Conservation (phyloP, 2,329 filamentous ascomycete genomes). For the Raffaelea ambrosiae region DNA sequence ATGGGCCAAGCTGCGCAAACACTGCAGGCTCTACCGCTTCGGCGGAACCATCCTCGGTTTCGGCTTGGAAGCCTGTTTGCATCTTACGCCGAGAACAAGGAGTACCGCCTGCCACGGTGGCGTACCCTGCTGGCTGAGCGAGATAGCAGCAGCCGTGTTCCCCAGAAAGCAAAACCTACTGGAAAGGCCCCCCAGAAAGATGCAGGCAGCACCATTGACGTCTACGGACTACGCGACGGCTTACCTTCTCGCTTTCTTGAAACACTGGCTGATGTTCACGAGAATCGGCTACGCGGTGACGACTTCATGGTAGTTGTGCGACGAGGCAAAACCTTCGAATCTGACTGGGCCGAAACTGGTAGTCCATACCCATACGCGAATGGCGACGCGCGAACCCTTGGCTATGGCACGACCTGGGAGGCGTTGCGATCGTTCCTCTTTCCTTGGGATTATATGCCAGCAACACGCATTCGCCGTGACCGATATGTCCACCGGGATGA, state of each 20-base stretch:
- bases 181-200: too few relatives aligned
- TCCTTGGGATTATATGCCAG: slow-evolving; percentile 12
- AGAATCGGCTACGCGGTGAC: slow-evolving; percentile 7
- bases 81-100: slow-evolving; percentile 7
- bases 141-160: slow-evolving; percentile 3
- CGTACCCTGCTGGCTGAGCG: slow-evolving; percentile 9
- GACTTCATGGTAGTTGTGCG: slow-evolving; percentile 14
- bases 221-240: slow-evolving; percentile 54
- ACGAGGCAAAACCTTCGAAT: background rate
- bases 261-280: slow-evolving; percentile 13
- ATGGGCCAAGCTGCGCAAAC: background rate
- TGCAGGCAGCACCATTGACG: slow-evolving; percentile 27
- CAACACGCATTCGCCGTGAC: slow-evolving; percentile 10
- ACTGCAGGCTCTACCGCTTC: background rate
- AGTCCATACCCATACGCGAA: slow-evolving; percentile 7
- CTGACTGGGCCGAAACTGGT: slow-evolving; percentile 2
- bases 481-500: slow-evolving; percentile 13
- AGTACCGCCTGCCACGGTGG: slow-evolving; percentile 13
- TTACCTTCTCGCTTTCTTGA: slow-evolving; percentile 20
- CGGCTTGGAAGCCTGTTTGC: slow-evolving; percentile 8
- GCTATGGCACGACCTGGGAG: slow-evolving; percentile 12
- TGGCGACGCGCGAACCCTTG: slow-evolving; percentile 11
- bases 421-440: slow-evolving; percentile 13
- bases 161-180: too few relatives aligned
- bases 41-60: background rate